Conservation (phyloP, 768 basidiomycete species). For the Tricholoma hemisulphureum region DNA sequence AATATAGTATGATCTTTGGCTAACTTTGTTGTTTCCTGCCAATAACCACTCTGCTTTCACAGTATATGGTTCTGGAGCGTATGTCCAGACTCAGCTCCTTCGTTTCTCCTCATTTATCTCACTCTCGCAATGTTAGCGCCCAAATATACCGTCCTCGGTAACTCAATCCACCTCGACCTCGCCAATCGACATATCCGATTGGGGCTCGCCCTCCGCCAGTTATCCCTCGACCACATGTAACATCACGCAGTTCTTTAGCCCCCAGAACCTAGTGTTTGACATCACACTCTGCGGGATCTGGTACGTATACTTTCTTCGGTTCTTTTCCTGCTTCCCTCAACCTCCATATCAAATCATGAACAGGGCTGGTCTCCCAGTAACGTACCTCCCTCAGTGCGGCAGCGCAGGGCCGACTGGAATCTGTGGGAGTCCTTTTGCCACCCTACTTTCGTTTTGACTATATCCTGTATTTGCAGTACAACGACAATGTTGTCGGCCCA, state of each 20-base stretch:
- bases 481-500: slow-evolving; percentile 49
- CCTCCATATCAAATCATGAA: not conserved
- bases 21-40: not conserved
- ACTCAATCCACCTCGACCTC: slow-evolving; percentile 27
- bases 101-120: slow-evolving; percentile 15
- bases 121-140: slow-evolving; percentile 28
- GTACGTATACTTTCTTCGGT: slow-evolving; percentile 19
- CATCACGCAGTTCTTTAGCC: slow-evolving; percentile 40
- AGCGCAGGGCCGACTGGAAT: slow-evolving; percentile 33
- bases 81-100: slow-evolving; percentile 13
- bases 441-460: not conserved
- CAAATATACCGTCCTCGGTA: slow-evolving; percentile 38
- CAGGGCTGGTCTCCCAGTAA: slow-evolving; percentile 45
- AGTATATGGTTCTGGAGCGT: slow-evolving; percentile 52
- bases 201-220: slow-evolving; percentile 43
- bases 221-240: slow-evolving; percentile 41
- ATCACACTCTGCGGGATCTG: slow-evolving; percentile 54
- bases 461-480: too few species aligned
- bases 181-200: slow-evolving; percentile 35
- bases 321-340: not conserved
- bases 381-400: slow-evolving; percentile 39
- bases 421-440: slow-evolving; percentile 28
- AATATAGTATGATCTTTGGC: slow-evolving; percentile 24
- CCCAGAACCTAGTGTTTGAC: slow-evolving; percentile 49
- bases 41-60: not conserved